Conservation (phyloP, 208 protist species). For the Trypanosoma lewisi region DNA sequence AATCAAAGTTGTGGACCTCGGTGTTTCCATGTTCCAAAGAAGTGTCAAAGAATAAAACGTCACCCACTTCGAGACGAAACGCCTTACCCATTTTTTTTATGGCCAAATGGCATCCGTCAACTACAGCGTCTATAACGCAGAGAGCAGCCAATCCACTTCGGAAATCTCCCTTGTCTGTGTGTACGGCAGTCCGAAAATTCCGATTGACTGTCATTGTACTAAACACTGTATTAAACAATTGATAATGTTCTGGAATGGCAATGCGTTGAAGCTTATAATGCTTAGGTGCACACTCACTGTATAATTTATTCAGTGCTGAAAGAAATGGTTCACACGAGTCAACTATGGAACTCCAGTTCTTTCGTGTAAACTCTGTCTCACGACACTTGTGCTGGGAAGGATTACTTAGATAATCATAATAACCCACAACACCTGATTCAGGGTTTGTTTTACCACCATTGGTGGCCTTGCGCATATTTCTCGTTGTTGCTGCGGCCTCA, state of each 20-base stretch:
- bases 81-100: constrained; percentile 72
- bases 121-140: constrained; percentile 80
- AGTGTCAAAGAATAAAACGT: constrained; percentile 90
- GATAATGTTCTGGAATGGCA: constrained; percentile 71
- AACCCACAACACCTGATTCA: constrained; percentile 86
- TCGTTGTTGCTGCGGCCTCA: constrained; percentile 64
- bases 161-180: constrained; percentile 88
- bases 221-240: constrained; percentile 84
- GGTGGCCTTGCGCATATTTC: constrained; percentile 66
- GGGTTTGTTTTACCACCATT: constrained; percentile 80
- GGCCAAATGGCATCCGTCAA: constrained; percentile 85
- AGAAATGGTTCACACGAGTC: constrained; percentile 51
- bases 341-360: constrained; percentile 50
- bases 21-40: constrained; percentile 90
- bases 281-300: constrained; percentile 51
- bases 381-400: constrained; percentile 79
- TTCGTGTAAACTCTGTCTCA: constrained; percentile 78
- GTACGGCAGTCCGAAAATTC: constrained; percentile 88
- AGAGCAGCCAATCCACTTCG: constrained; percentile 72
- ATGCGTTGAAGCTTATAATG: constrained; percentile 76
- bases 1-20: constrained; percentile 47
- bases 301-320: constrained; percentile 60
- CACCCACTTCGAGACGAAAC: constrained; percentile 71
- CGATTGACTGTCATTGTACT: constrained; percentile 90
- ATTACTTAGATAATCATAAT: constrained; percentile 91